These are phyloP conservation scores for Penicillium psychrofluorescens DNA, from an alignment of 495 filamentous ascomycete species.

Conservation along the genomic window DNA sequence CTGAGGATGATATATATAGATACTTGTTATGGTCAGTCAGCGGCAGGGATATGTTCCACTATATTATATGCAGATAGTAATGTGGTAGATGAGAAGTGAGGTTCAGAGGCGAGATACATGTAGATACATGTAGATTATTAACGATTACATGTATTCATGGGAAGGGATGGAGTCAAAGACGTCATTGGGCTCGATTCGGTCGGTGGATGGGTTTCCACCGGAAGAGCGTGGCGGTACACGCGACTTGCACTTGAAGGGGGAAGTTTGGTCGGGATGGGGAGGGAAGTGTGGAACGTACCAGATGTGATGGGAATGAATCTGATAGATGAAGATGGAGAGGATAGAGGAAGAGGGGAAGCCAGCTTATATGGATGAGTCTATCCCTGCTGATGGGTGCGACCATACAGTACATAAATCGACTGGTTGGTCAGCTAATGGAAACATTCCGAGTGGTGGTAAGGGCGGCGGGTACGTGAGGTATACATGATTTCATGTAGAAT, in stretches of 20 bases:
- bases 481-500: no score
- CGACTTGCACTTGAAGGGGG: neutral
- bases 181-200: constrained; percentile 7
- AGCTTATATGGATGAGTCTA: neutral
- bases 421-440: no score
- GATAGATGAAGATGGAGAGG: neutral
- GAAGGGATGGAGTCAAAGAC: constrained; percentile 12
- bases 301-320: neutral
- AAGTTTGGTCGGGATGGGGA: neutral
- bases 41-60: no score
- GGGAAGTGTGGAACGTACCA: neutral
- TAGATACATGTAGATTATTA: neutral
- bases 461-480: no score
- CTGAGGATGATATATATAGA: neutral
- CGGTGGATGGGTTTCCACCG: neutral
- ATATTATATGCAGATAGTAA: neutral
- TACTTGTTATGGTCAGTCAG: neutral
- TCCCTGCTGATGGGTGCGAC: no score
- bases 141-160: neutral
- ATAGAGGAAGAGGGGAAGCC: constrained; percentile 1
- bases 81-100: neutral
- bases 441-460: no score
- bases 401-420: no score
- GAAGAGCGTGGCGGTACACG: neutral
- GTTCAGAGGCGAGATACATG: neutral